These are phyloP conservation scores for Lachnellula cervina DNA, from an alignment of 2,329 filamentous ascomycete genomes.

Conservation along the genomic window DNA sequence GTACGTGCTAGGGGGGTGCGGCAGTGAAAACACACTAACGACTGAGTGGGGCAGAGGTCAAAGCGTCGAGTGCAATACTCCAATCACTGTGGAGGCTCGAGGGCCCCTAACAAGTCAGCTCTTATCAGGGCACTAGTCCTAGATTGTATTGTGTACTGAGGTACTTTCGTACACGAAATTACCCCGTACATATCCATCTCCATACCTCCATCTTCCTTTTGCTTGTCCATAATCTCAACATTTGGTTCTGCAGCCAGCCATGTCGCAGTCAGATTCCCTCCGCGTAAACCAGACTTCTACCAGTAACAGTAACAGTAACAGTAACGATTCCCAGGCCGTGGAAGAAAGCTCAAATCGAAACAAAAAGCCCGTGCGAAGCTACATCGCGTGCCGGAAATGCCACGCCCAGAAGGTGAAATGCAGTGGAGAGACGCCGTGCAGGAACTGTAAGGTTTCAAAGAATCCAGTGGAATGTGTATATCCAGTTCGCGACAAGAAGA, in stretches of 20 bases:
- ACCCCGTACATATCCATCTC: too few relatives aligned
- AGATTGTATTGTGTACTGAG: too few relatives aligned
- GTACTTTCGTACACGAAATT: too few relatives aligned
- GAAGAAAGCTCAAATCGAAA: background rate
- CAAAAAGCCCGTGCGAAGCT: constrained; percentile 5
- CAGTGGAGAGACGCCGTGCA: constrained; percentile 40
- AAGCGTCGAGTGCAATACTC: too few relatives aligned
- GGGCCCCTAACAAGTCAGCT: too few relatives aligned
- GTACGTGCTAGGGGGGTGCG: too few relatives aligned
- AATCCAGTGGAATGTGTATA: constrained; percentile 37
- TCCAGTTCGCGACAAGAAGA: constrained; percentile 37
- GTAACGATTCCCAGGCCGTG: background rate
- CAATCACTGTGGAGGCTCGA: too few relatives aligned
- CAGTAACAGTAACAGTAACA: background rate
- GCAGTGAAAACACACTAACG: too few relatives aligned
- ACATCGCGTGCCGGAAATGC: constrained; percentile 36
- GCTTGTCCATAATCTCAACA: background rate
- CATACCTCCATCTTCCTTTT: background rate
- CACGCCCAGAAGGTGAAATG: constrained; percentile 44
- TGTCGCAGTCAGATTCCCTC: too few relatives aligned
- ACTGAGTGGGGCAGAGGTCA: too few relatives aligned
- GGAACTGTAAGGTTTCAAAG: constrained; percentile 36
- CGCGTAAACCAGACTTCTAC: background rate
- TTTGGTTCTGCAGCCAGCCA: background rate
- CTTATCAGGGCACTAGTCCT: too few relatives aligned